phyloP scores from a whole-genome alignment of 1,284 basidiomycete genomes.

The Macrocystidia cucumis region DNA sequence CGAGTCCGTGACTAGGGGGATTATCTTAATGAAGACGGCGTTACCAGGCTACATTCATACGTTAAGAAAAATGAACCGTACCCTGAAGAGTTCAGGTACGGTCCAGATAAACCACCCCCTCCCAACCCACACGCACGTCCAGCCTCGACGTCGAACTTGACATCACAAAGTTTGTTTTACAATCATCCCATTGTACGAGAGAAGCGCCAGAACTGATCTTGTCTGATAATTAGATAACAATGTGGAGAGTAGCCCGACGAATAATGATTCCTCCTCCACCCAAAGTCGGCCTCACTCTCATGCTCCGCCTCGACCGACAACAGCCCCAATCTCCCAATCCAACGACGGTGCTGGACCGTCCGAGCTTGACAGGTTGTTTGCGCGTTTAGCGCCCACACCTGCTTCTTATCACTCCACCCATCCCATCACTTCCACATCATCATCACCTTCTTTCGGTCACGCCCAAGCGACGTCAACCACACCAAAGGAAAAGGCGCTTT shows the following conservation, averaged over 20 bases:
- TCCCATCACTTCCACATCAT: too few relatives aligned
- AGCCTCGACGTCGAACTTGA: constrained; percentile 15
- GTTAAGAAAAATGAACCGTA: constrained; percentile 58
- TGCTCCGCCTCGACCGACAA: constrained; percentile 18
- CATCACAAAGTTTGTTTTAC: constrained; percentile 2
- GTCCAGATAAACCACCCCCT: constrained; percentile 54
- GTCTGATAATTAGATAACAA: too few relatives aligned
- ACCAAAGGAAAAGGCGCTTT: too few relatives aligned
- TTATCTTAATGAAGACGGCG: constrained; percentile 6
- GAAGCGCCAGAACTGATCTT: too few relatives aligned
- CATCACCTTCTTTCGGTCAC: constrained; percentile 12
- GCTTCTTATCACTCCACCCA: constrained; percentile 10
- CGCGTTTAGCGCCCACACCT: constrained; percentile 34
- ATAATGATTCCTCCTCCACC: too few relatives aligned
- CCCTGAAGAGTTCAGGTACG: constrained; percentile 62
- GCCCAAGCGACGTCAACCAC: constrained; percentile 9
- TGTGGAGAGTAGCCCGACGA: too few relatives aligned
- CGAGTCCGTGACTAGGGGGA: neutral
- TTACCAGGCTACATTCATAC: constrained; percentile 49
- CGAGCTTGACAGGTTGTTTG: constrained; percentile 57
- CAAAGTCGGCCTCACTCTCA: constrained; percentile 1
- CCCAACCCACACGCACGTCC: constrained; percentile 31
- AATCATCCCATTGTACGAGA: too few relatives aligned
- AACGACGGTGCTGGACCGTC: constrained; percentile 23
- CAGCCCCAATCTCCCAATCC: constrained; percentile 12